Evolutionary conservation across 2,329 filamentous ascomycete genomes (phyloP).

Genomic region (Fusarium torreyae): DNA sequence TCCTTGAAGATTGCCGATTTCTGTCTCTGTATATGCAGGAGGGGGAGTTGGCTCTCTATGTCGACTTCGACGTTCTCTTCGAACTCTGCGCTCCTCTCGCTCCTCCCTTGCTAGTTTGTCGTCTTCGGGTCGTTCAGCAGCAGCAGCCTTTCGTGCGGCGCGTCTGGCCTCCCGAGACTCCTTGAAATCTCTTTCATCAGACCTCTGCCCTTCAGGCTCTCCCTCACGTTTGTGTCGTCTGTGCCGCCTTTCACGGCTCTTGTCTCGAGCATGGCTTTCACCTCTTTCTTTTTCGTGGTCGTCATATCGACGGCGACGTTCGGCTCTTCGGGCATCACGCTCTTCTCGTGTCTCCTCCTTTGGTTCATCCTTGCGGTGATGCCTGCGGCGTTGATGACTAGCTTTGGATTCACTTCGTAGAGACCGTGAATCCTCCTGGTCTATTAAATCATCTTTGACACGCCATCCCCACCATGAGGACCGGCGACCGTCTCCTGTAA

Average conservation of each 20-base stretch:
- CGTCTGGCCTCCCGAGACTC: constrained; percentile 24
- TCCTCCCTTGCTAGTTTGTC: constrained; percentile 4
- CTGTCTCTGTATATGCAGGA: no score
- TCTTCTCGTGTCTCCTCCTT: constrained; percentile 15
- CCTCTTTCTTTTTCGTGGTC: constrained; percentile 10
- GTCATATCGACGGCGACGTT: constrained; percentile 29
- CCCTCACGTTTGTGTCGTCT: constrained; percentile 28
- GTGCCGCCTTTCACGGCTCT: constrained; percentile 22
- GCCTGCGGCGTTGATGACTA: constrained; percentile 13
- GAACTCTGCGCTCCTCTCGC: constrained; percentile 15
- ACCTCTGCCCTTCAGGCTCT: constrained; percentile 8
- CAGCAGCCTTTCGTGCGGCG: constrained; percentile 13
- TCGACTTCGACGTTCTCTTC: constrained; percentile 20
- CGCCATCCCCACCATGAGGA: constrained; percentile 34
- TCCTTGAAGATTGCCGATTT: no score
- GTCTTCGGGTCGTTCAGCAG: constrained; percentile 12
- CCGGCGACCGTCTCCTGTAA: not conserved
- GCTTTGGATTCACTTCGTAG: constrained; percentile 22
- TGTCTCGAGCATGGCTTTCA: constrained; percentile 25
- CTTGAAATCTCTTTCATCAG: constrained; percentile 1
- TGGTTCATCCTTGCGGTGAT: constrained; percentile 14
- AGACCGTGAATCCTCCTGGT: constrained; percentile 18
- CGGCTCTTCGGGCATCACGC: constrained; percentile 27
- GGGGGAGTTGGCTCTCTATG: not conserved
- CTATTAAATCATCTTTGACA: constrained; percentile 23